phyloP scores from a whole-genome alignment of 441 rosid genomes.

The Daphne laureola region DNA sequence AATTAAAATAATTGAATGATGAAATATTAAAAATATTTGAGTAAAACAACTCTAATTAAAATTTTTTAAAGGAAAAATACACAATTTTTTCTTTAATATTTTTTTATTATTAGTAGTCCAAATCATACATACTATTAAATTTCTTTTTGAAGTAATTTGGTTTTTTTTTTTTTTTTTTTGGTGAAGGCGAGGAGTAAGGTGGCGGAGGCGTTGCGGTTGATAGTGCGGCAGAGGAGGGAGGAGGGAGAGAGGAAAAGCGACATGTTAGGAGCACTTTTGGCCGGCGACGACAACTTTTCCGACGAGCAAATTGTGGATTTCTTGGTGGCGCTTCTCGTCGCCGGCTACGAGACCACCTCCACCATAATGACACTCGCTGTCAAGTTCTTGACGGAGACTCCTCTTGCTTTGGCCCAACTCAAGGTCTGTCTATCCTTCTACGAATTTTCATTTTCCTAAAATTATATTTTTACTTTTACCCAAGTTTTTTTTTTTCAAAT shows the following conservation, averaged over 20 bases:
- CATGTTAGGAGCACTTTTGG: slow-evolving; percentile 73
- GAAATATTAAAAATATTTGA: too few relatives aligned
- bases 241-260: slow-evolving; percentile 54
- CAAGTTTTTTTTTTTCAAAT: too few relatives aligned
- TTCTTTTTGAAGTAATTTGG: background rate
- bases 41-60: too few relatives aligned
- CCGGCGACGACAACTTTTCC: slow-evolving; percentile 60
- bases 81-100: too few relatives aligned
- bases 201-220: slow-evolving; percentile 79
- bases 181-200: slow-evolving; percentile 86
- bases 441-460: too few relatives aligned
- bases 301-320: slow-evolving; percentile 89
- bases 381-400: slow-evolving; percentile 89
- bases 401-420: slow-evolving; percentile 77
- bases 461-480: too few relatives aligned
- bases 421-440: slow-evolving; percentile 42
- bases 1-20: too few relatives aligned
- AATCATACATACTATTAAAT: background rate
- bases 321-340: slow-evolving; percentile 76
- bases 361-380: slow-evolving; percentile 96
- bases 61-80: too few relatives aligned
- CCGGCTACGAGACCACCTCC: slow-evolving; percentile 94
- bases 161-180: background rate
- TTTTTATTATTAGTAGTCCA: too few relatives aligned
- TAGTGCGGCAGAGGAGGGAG: slow-evolving; percentile 66